Conservation (phyloP, 345 rosid species). For the Noccaea caerulescens region DNA sequence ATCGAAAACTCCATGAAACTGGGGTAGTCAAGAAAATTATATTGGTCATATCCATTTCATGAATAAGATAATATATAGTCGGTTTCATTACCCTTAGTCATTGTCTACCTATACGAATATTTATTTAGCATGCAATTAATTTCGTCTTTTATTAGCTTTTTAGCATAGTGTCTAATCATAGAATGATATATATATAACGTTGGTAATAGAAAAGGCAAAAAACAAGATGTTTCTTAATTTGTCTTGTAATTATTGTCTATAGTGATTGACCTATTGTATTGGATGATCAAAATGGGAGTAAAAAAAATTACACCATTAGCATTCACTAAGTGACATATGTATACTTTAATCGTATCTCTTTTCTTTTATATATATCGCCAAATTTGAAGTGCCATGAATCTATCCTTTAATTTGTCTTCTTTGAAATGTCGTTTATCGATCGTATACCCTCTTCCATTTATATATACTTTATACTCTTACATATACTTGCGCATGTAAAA, state of each 20-base stretch:
- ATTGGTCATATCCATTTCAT: background rate
- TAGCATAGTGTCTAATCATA: background rate
- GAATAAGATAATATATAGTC: background rate
- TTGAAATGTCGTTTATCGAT: constrained; percentile 46
- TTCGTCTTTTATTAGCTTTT: constrained; percentile 4
- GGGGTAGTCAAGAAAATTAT: background rate
- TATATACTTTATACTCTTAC: constrained; percentile 6
- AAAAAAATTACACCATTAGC: constrained; percentile 39
- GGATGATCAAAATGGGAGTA: constrained; percentile 37
- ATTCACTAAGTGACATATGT: constrained; percentile 53
- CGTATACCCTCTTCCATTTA: constrained; percentile 16
- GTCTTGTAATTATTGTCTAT: constrained; percentile 42
- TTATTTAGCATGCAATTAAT: background rate
- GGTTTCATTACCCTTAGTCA: constrained; percentile 7
- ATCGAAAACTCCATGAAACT: background rate
- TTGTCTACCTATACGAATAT: constrained; percentile 15
- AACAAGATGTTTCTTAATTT: constrained; percentile 16
- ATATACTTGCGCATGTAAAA: constrained; percentile 3
- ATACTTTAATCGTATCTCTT: constrained; percentile 44
- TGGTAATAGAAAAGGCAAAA: constrained; percentile 26
- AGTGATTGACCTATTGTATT: constrained; percentile 35
- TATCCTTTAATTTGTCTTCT: constrained; percentile 47
- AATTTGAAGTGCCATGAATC: constrained; percentile 34
- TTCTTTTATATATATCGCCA: constrained; percentile 28
- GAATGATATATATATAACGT: constrained; percentile 17